Conservation (phyloP, 2,329 filamentous ascomycete genomes). For the Mycosphaerella sp. region DNA sequence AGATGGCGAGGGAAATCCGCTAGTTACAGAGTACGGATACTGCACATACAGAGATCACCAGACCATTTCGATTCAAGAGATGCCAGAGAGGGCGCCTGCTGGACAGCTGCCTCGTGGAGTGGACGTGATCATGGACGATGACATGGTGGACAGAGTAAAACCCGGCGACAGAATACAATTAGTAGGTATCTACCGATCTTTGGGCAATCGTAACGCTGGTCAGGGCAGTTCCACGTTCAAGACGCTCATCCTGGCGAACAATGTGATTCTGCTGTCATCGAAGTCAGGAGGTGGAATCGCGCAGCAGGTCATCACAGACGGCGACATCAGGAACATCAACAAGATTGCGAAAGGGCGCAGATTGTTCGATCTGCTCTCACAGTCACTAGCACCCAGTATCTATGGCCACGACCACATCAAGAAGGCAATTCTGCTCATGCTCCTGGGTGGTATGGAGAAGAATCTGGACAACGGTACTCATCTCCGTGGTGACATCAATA, state of each 20-base stretch:
- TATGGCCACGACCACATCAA: constrained; percentile 98
- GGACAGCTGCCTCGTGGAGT: constrained; percentile 92
- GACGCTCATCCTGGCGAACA: constrained; percentile 88
- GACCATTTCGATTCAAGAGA: constrained; percentile 96
- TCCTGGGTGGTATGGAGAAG: constrained; percentile 95
- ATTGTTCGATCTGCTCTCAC: constrained; percentile 84
- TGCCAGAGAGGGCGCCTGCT: constrained; percentile 93
- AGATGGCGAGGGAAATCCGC: constrained; percentile 85
- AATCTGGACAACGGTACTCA: constrained; percentile 97
- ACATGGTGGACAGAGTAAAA: constrained; percentile 90
- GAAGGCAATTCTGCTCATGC: constrained; percentile 91
- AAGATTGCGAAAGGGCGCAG: constrained; percentile 93
- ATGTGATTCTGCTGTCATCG: constrained; percentile 87
- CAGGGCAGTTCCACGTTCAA: constrained; percentile 91
- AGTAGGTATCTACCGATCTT: constrained; percentile 89
- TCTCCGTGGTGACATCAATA: constrained; percentile 97
- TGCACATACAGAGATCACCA: constrained; percentile 95
- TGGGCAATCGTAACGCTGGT: constrained; percentile 89
- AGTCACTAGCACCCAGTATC: constrained; percentile 92
- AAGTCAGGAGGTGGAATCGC: constrained; percentile 94
- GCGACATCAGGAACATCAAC: constrained; percentile 97
- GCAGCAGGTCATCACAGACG: constrained; percentile 86
- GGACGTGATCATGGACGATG: constrained; percentile 94
- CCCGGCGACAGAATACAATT: constrained; percentile 93
- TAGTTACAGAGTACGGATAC: constrained; percentile 93